Evolutionary conservation across 805 yeast species (phyloP), one percentile per base, ranked within the genome.

Genomic region (Lachancea cidri): DNA sequence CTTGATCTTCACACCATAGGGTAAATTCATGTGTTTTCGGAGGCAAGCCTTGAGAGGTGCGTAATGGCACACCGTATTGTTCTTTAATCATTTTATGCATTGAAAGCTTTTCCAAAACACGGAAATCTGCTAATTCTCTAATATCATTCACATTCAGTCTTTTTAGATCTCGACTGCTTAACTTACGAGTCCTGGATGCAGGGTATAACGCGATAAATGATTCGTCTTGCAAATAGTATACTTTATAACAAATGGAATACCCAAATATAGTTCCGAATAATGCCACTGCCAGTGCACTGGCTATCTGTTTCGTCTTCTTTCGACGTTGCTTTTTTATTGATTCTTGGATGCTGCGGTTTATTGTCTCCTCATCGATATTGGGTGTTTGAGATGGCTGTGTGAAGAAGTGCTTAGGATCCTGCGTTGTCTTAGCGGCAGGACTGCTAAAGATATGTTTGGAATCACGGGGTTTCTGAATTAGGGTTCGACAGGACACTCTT

Each of bases 1-100:
- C 55, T 34, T 52, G 54, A 31, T 61, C 63, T 35, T 60, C 59
- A 30, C 58, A 50, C 66, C 65, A 60, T 19, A 62, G 45, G 17
- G 48, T 45, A 29, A 59, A 55, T 11, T 52, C 48, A 25, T 46
- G 44, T 11, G 52, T 43, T 34, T 39, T 38, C 4, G 56, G 57
- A 2, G 54, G 46, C n/a, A 38, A 41, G 9, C 43, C 45, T 18
- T 54, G 45, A 13, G 44, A 37, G 11, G 48, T 46, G 31, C 48
- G 50, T 18, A 61, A 30, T 6, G 65, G 65, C 2, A 61, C 58
- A 1, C 61, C 62, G 39, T 57, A 61, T 32, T 58, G 47, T 24
- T 57, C 61, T 35, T 55, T 56, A 13, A 61, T 54, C 57, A 58
- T 56, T 16, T 53, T 53, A 45, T 60, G 62, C 17, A 47, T 46